Evolutionary conservation across 805 yeast genomes (phyloP), one percentile per base, ranked within the genome.

Genomic region (Geotrichum ghanense): DNA sequence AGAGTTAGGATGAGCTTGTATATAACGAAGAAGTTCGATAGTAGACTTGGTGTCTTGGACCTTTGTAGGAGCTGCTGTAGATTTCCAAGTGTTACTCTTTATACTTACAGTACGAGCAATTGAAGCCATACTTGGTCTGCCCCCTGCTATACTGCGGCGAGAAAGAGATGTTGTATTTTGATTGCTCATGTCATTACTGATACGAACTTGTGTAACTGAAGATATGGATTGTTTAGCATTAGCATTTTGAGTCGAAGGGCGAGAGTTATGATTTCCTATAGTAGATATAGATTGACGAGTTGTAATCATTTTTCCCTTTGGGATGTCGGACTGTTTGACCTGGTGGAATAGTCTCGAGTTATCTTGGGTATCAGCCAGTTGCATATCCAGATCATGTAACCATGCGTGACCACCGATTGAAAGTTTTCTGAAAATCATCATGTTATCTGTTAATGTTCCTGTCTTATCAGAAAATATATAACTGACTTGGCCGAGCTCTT

Each of bases 401-500:
- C 96, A 92, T 3, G 95, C 78, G 2, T 81, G 73, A 2, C 99
- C 99, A 45, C 83, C 81, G 3, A 92, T 81, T 7, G 94, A 78
- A 54, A 90, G 75, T 58, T 89, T 89, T 42, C 96, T 73, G 62
- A 92, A 92, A 22, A 90, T 67, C 99, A 92, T 92, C 56, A 81
- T 67, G 60, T 92, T 92, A 56, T 92, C 97, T 0, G 99, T 92
- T 50, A 92, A 72, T 0, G 99, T 92, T 7, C 99, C 99, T 0
- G 98, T 92, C 63, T 92, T 92, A 64, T 92, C 99, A 50, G 95
- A 84, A 62, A 92, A 92, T 2, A 92, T 75, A 59, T 90, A 89
- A 43, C 95, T 82, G 1, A 94, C 97, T 61, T 92, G 99, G 2
- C 99, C 99, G 56, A 92, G 69, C 64, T 92, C 98, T 61, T 92